Evolutionary conservation across 2,329 filamentous ascomycete species (phyloP).

Genomic region (Colletotrichum liaoningense): DNA sequence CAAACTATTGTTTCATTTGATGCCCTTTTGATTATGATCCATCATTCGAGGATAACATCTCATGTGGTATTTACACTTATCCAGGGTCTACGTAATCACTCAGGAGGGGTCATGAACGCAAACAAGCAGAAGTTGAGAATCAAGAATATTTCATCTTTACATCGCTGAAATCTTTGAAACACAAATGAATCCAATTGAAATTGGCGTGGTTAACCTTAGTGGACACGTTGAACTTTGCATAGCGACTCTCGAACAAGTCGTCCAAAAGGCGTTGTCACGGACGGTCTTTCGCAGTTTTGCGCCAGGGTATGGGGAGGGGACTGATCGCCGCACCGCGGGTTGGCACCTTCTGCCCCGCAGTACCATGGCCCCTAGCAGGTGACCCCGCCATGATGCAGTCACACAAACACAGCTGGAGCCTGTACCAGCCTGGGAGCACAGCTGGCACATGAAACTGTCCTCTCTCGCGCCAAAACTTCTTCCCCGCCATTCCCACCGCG

Average conservation of each 20-base stretch:
- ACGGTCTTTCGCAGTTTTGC: neutral
- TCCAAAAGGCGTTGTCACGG: neutral
- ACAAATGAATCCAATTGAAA: too few species aligned
- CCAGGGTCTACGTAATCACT: too few species aligned
- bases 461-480: slow-evolving; percentile 33
- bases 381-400: slow-evolving; percentile 33
- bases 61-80: too few species aligned
- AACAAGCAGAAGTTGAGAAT: too few species aligned
- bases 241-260: neutral
- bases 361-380: neutral
- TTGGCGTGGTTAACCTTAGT: neutral
- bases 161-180: too few species aligned
- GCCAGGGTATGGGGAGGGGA: neutral
- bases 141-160: too few species aligned
- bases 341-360: slow-evolving; percentile 10
- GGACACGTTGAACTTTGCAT: neutral
- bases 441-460: slow-evolving; percentile 33
- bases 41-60: too few species aligned
- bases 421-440: neutral
- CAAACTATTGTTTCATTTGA: too few species aligned
- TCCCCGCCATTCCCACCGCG: slow-evolving; percentile 31
- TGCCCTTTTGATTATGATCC: too few species aligned
- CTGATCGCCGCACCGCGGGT: neutral
- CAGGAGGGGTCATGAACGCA: too few species aligned
- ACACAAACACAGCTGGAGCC: slow-evolving; percentile 5